These are phyloP conservation scores for Blastocystis sp. DNA, from an alignment of 352 stramenopile species.

Conservation along the genomic window DNA sequence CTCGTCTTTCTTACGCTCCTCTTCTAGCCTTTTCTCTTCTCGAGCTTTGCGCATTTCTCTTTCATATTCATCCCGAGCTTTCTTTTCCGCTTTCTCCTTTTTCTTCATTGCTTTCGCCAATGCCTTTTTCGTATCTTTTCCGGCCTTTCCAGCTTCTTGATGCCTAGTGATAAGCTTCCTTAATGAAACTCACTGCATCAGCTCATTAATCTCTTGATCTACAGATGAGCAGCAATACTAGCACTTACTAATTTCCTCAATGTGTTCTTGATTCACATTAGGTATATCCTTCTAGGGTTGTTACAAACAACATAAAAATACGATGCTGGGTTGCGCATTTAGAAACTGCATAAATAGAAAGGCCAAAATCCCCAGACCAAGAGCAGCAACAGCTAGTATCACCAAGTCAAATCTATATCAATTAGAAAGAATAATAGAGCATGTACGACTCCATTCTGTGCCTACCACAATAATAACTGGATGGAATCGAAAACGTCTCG, in stretches of 20 bases:
- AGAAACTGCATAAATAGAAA: constrained; percentile 7
- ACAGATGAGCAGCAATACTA: neutral
- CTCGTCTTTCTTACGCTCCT: constrained; percentile 26
- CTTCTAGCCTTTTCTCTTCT: constrained; percentile 1
- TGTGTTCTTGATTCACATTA: neutral
- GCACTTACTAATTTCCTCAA: neutral
- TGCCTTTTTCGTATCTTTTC: constrained; percentile 34
- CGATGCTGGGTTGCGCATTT: neutral
- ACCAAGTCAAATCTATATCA: neutral
- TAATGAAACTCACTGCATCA: neutral
- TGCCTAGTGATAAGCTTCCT: neutral
- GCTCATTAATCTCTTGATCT: constrained; percentile 27
- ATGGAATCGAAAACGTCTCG: neutral
- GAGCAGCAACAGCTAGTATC: constrained; percentile 3
- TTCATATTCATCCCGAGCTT: constrained; percentile 12
- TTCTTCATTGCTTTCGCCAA: constrained; percentile 51
- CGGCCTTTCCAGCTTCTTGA: neutral
- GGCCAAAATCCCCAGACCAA: neutral
- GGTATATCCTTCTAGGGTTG: neutral
- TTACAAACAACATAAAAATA: neutral
- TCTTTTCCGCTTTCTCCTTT: constrained; percentile 50
- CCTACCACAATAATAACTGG: neutral
- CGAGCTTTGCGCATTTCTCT: constrained; percentile 16
- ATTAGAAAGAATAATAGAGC: neutral
- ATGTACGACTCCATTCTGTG: neutral